Conservation (phyloP, 2,329 filamentous ascomycete species). For the Phaeosphaeriaceae sp. region DNA sequence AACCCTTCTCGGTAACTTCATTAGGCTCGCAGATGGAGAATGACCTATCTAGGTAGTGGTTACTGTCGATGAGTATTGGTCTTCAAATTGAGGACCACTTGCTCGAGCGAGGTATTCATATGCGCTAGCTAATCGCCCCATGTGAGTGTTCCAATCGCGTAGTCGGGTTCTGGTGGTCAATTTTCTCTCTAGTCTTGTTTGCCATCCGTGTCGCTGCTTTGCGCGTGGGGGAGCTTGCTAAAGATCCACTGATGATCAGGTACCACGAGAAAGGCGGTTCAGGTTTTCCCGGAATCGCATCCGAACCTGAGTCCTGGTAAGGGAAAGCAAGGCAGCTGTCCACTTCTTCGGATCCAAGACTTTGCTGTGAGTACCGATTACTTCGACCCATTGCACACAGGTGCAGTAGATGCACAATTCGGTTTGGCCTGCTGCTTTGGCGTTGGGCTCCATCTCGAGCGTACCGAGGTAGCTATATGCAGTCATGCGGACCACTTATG, state of each 20-base stretch:
- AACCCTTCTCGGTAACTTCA: conserved; percentile 18
- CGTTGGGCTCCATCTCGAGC: conserved; percentile 1
- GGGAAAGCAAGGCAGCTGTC: conserved; percentile 37
- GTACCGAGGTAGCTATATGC: conserved; percentile 2
- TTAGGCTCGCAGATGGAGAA: conserved; percentile 24
- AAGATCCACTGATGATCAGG: conserved; percentile 38
- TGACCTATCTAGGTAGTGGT: conserved; percentile 26
- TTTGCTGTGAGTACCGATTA: conserved; percentile 28
- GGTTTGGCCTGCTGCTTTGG: conserved; percentile 11
- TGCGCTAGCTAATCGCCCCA: background rate
- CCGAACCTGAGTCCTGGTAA: conserved; percentile 30
- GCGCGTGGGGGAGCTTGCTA: conserved; percentile 35
- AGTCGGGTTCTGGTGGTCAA: background rate
- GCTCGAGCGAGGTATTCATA: no score
- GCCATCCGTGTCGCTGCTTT: conserved; percentile 18
- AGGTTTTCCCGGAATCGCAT: conserved; percentile 17
- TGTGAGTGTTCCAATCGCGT: background rate
- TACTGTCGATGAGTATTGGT: background rate
- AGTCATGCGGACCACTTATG: conserved; percentile 3
- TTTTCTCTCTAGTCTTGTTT: conserved; percentile 16
- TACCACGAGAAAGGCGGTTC: conserved; percentile 33
- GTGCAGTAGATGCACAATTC: conserved; percentile 7
- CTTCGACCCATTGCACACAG: conserved; percentile 16
- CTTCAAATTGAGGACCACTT: background rate
- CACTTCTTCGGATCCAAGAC: conserved; percentile 26